Evolutionary conservation across 371 early-diverging fungal species (phyloP).

Genomic region (Catenaria anguillulae): DNA sequence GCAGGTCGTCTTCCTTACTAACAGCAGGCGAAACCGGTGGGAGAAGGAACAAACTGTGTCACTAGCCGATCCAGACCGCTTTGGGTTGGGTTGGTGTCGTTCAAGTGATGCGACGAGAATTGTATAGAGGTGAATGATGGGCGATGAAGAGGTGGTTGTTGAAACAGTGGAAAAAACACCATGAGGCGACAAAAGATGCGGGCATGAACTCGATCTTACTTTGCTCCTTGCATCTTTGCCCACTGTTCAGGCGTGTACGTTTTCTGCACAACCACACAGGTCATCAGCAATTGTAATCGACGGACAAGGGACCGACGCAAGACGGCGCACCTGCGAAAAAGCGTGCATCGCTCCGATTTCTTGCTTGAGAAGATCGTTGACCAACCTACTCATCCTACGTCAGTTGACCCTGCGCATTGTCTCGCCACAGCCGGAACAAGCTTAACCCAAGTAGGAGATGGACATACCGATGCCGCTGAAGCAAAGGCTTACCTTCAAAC

Average conservation of each 20-base stretch:
- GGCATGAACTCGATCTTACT: too few relatives aligned
- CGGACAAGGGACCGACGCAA: neutral
- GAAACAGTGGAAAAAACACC: too few relatives aligned
- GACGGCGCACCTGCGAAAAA: slow-evolving; percentile 50
- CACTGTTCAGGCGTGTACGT: slow-evolving; percentile 56
- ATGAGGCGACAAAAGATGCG: too few relatives aligned
- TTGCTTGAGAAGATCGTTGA: slow-evolving; percentile 58
- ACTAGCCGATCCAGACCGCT: too few relatives aligned
- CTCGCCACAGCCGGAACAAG: neutral
- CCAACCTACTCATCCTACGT: slow-evolving; percentile 26
- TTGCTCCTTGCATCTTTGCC: slow-evolving; percentile 14
- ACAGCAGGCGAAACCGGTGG: too few relatives aligned
- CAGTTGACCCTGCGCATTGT: neutral
- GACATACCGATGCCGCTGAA: slow-evolving; percentile 54
- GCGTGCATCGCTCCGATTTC: slow-evolving; percentile 64
- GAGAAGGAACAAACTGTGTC: too few relatives aligned
- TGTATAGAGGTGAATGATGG: too few relatives aligned
- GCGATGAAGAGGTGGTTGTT: too few relatives aligned
- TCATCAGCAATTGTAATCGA: neutral
- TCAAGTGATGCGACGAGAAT: too few relatives aligned
- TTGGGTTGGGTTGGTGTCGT: too few relatives aligned
- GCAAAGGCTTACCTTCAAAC: slow-evolving; percentile 51
- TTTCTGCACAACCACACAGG: slow-evolving; percentile 28
- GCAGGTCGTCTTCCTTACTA: too few relatives aligned
- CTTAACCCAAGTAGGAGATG: slow-evolving; percentile 7